phyloP scores from a whole-genome alignment of 805 yeast species.

The Yarrowia hollandica region DNA sequence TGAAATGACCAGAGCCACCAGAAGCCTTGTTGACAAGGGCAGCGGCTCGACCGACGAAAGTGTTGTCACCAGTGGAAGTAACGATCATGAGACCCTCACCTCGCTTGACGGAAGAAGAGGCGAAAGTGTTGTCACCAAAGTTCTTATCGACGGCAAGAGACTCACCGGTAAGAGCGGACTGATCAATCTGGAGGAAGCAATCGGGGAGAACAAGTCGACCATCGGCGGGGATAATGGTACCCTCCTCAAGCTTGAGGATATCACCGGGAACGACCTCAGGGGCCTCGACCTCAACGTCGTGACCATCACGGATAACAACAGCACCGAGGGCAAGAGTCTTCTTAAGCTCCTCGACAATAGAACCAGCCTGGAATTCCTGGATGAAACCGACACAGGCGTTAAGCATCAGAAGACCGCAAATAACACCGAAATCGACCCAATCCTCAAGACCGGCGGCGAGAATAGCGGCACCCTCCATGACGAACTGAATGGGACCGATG shows the following conservation, averaged over 20 bases:
- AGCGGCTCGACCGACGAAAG: slow-evolving; percentile 97
- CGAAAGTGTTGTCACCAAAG: slow-evolving; percentile 81
- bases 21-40: slow-evolving; percentile 93
- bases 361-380: slow-evolving; percentile 98
- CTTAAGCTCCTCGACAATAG: slow-evolving; percentile 94
- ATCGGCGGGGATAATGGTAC: slow-evolving; percentile 90
- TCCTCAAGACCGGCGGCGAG: slow-evolving; percentile 95
- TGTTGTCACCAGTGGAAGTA: slow-evolving; percentile 92
- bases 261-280: slow-evolving; percentile 94
- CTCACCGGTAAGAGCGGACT: slow-evolving; percentile 97
- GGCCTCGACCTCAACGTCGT: slow-evolving; percentile 70
- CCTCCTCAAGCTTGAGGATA: slow-evolving; percentile 87
- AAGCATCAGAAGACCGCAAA: slow-evolving; percentile 78
- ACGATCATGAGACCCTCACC: slow-evolving; percentile 95
- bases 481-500: slow-evolving; percentile 95
- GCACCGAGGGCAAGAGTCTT: slow-evolving; percentile 93
- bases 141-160: slow-evolving; percentile 92
- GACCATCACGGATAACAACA: slow-evolving; percentile 79
- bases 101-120: slow-evolving; percentile 92
- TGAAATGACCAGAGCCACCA: slow-evolving; percentile 92
- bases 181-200: slow-evolving; percentile 86
- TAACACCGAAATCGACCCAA: slow-evolving; percentile 99
- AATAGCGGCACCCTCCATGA: slow-evolving; percentile 94
- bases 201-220: slow-evolving; percentile 87
- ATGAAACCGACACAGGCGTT: slow-evolving; percentile 95